Conservation (phyloP, 441 rosid species). For the Manihot esculenta region DNA sequence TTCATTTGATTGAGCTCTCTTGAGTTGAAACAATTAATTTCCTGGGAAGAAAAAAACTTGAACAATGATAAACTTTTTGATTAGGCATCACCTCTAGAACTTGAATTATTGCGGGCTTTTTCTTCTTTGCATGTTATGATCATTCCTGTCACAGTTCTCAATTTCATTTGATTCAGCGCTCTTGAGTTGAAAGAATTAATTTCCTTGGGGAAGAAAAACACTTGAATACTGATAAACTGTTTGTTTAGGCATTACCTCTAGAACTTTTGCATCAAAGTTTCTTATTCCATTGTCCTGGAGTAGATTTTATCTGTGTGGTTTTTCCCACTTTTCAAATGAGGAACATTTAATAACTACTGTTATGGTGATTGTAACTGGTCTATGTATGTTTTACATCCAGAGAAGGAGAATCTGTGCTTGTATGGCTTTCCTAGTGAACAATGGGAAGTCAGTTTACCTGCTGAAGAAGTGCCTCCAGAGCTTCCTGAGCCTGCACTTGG, state of each 20-base stretch:
- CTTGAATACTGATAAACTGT: neutral
- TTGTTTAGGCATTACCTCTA: neutral
- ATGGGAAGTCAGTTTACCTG: slow-evolving; percentile 80
- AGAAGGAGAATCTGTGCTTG: slow-evolving; percentile 62
- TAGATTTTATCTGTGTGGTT: neutral
- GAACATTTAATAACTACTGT: neutral
- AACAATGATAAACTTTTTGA: too few relatives aligned
- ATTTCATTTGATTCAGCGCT: neutral
- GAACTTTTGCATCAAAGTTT: neutral
- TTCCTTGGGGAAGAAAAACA: neutral
- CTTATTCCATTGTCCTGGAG: neutral
- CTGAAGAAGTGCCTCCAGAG: slow-evolving; percentile 68
- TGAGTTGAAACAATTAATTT: neutral
- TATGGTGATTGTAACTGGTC: neutral
- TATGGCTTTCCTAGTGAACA: slow-evolving; percentile 62
- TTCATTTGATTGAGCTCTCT: too few relatives aligned
- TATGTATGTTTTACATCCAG: slow-evolving; percentile 27
- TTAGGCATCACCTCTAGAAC: too few relatives aligned
- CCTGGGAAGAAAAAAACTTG: too few relatives aligned
- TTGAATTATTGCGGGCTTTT: too few relatives aligned
- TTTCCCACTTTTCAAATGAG: neutral
- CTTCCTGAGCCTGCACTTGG: slow-evolving; percentile 71
- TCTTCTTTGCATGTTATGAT: too few relatives aligned
- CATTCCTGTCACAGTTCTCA: neutral
- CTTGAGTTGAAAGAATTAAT: neutral